phyloP scores from a whole-genome alignment of 441 rosid genomes.

The Cnidoscolus chayamansa region DNA sequence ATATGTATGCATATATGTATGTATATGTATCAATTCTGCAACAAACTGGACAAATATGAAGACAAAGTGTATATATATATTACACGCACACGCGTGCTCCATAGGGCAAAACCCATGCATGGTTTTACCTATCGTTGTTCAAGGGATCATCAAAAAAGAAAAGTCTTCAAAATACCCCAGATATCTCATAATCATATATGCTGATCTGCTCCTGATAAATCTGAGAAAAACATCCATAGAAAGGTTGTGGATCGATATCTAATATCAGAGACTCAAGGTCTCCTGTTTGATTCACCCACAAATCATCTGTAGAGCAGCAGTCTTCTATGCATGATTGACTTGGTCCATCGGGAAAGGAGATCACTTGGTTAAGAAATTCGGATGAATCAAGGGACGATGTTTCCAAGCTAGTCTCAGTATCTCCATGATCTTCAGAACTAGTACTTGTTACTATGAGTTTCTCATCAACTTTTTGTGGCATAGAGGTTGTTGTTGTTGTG shows the following conservation, averaged over 20 bases:
- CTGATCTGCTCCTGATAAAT: constrained; percentile 32
- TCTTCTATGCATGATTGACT: constrained; percentile 16
- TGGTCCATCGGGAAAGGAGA: constrained; percentile 1
- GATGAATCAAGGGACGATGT: constrained; percentile 11
- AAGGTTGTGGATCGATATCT: constrained; percentile 17
- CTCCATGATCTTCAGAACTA: constrained; percentile 6
- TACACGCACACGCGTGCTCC: neutral
- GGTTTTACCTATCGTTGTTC: neutral
- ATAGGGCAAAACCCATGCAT: constrained; percentile 1
- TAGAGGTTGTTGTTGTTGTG: neutral
- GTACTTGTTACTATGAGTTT: neutral
- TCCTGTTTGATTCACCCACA: neutral
- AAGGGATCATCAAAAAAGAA: neutral
- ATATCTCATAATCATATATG: constrained; percentile 39
- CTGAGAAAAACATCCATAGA: constrained; percentile 19
- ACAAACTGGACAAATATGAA: no score
- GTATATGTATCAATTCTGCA: no score
- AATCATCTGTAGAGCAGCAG: neutral
- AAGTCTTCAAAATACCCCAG: constrained; percentile 23
- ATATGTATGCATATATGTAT: no score
- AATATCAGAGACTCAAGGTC: constrained; percentile 28
- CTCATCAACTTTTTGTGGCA: neutral
- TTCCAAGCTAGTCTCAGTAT: constrained; percentile 20
- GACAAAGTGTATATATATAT: neutral
- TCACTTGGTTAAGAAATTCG: constrained; percentile 12